Evolutionary conservation across 768 basidiomycete species (phyloP).

Genomic region (Boletus speciosus): DNA sequence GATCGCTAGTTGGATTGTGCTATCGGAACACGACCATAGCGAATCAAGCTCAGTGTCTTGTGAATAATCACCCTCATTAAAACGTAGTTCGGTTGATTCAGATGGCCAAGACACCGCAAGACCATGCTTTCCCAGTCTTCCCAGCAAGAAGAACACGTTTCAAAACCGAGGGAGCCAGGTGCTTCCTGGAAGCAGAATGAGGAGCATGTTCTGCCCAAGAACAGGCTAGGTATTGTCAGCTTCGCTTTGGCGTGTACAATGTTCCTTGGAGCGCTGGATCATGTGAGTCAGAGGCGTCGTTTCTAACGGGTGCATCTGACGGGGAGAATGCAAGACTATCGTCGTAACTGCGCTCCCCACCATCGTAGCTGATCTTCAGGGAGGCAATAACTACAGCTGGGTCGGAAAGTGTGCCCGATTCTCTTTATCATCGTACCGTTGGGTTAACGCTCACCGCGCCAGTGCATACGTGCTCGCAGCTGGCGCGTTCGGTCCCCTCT

Average conservation of each 20-base stretch:
- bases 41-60: background rate
- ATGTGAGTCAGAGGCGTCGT: conserved; percentile 34
- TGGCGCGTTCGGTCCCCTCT: conserved; percentile 62
- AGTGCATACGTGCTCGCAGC: conserved; percentile 76
- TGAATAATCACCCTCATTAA: background rate
- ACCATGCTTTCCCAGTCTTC: background rate
- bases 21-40: no score
- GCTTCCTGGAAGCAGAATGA: conserved; percentile 51
- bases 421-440: background rate
- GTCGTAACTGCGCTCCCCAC: conserved; percentile 71
- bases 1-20: background rate
- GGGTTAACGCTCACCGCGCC: background rate
- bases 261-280: conserved; percentile 48
- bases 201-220: conserved; percentile 46
- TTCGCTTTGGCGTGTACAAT: conserved; percentile 25
- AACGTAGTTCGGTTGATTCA: background rate
- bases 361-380: conserved; percentile 60
- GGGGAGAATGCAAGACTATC: conserved; percentile 42
- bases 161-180: conserved; percentile 29
- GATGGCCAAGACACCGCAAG: background rate
- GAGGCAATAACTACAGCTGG: conserved; percentile 65
- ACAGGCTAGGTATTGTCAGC: conserved; percentile 21
- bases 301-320: background rate
- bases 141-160: background rate
- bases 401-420: conserved; percentile 52